These are phyloP conservation scores for Phaseolus coccineus DNA, from an alignment of 331 rosid genomes.

Conservation along the genomic window DNA sequence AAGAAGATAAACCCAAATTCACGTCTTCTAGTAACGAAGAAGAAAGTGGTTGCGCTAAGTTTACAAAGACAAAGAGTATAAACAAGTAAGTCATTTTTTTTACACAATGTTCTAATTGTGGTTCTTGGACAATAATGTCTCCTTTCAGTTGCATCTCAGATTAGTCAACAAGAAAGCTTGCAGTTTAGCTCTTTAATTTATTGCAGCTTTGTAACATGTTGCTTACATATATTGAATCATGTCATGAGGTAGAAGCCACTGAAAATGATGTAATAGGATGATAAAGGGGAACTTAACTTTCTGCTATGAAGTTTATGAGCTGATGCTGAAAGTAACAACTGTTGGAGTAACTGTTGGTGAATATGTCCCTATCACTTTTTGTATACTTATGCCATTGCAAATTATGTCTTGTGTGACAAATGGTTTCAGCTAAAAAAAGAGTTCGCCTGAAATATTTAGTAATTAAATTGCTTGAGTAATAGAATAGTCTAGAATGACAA, in stretches of 20 bases:
- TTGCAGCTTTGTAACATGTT: slow-evolving; percentile 12
- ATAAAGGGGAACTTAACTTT: slow-evolving; percentile 13
- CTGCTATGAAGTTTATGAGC: slow-evolving; percentile 22
- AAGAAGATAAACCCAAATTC: slow-evolving; percentile 54
- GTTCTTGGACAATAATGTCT: neutral
- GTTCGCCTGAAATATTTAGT: slow-evolving; percentile 20
- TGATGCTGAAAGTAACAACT: slow-evolving; percentile 34
- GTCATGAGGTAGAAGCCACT: slow-evolving; percentile 6
- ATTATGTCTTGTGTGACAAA: slow-evolving; percentile 23
- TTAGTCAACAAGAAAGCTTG: neutral
- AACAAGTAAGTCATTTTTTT: slow-evolving; percentile 61
- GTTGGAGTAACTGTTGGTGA: slow-evolving; percentile 5
- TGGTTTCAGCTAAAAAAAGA: slow-evolving; percentile 11
- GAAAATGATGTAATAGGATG: slow-evolving; percentile 37
- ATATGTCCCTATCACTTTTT: slow-evolving; percentile 14
- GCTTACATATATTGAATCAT: slow-evolving; percentile 8
- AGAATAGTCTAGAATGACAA: slow-evolving; percentile 24
- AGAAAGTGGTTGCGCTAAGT: slow-evolving; percentile 44
- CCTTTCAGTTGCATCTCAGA: slow-evolving; percentile 27
- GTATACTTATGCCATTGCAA: slow-evolving; percentile 8
- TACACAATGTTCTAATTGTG: neutral
- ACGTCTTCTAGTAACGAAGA: slow-evolving; percentile 49
- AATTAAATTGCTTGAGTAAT: slow-evolving; percentile 31
- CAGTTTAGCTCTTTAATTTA: slow-evolving; percentile 32
- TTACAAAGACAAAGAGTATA: slow-evolving; percentile 47